A percentile compares a stretch with the other conserved stretches of the same genome.
phyloP scores from a whole-genome alignment of 2,329 filamentous ascomycete genomes.

The Echinosphaeria canescens region DNA sequence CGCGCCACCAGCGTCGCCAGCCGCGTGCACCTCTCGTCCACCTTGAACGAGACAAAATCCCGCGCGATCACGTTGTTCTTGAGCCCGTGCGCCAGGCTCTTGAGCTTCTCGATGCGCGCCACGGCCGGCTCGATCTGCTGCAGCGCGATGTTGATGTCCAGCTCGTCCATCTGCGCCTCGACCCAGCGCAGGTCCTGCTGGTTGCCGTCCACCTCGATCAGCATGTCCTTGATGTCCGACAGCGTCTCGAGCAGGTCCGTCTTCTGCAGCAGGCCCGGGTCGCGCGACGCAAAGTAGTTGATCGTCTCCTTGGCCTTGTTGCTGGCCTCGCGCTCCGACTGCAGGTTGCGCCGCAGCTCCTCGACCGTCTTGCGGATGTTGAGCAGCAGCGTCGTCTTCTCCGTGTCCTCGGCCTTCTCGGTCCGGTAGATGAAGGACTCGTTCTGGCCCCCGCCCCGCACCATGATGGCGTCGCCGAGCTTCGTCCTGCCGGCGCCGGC shows the following conservation, averaged over 20 bases:
- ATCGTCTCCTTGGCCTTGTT: slow-evolving; percentile 71
- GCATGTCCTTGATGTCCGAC: slow-evolving; percentile 63
- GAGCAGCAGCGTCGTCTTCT: slow-evolving; percentile 64
- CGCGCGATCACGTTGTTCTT: slow-evolving; percentile 77
- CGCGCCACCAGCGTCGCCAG: slow-evolving; percentile 58
- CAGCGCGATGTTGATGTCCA: slow-evolving; percentile 88
- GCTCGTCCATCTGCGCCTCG: slow-evolving; percentile 81
- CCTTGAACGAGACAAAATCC: slow-evolving; percentile 80
- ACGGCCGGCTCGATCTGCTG: slow-evolving; percentile 80
- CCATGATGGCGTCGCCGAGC: slow-evolving; percentile 71
- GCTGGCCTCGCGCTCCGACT: slow-evolving; percentile 71
- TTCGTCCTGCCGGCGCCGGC: slow-evolving; percentile 28
- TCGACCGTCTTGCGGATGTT: slow-evolving; percentile 88
- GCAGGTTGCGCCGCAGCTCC: slow-evolving; percentile 66
- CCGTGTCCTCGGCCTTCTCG: slow-evolving; percentile 55
- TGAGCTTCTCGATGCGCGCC: slow-evolving; percentile 62
- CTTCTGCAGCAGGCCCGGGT: slow-evolving; percentile 57
- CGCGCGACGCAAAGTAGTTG: slow-evolving; percentile 65
- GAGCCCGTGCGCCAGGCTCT: slow-evolving; percentile 54
- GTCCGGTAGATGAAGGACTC: slow-evolving; percentile 93
- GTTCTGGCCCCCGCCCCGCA: slow-evolving; percentile 54
- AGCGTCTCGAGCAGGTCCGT: slow-evolving; percentile 60
- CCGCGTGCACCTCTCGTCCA: slow-evolving; percentile 63
- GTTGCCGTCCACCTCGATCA: slow-evolving; percentile 91
- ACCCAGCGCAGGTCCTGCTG: slow-evolving; percentile 95